These are phyloP conservation scores for Daedaleopsis nitida DNA, from an alignment of 768 basidiomycete genomes.

Conservation along the genomic window DNA sequence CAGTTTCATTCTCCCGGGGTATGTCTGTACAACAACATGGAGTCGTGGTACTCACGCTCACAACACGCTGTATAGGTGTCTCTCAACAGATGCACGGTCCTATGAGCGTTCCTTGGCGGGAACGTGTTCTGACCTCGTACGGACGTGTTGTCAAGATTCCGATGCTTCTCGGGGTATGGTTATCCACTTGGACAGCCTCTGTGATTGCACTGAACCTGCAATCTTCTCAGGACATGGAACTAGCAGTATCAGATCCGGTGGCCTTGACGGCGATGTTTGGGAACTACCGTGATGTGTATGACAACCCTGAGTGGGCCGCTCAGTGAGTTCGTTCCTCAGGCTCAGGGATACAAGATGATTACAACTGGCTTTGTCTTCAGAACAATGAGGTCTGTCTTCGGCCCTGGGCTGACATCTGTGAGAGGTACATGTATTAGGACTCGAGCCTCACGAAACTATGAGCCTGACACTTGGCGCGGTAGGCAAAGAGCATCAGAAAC, in stretches of 20 bases:
- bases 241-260: conserved; percentile 4
- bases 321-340: background rate
- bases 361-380: background rate
- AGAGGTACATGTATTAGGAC: background rate
- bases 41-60: too few relatives aligned
- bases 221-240: background rate
- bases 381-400: background rate
- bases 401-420: background rate
- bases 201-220: background rate
- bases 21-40: too few relatives aligned
- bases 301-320: background rate
- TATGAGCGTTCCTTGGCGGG: background rate
- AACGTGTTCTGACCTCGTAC: background rate
- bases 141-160: background rate
- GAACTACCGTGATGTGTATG: background rate
- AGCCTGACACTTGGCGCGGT: too few relatives aligned
- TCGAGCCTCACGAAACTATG: background rate
- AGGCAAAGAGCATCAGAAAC: conserved; percentile 1
- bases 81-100: conserved; percentile 1
- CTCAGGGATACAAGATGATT: too few relatives aligned
- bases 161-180: background rate
- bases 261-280: background rate
- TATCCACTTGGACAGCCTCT: background rate
- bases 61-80: background rate
- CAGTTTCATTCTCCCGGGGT: too few relatives aligned